These are phyloP conservation scores for Boletellus dicymbophilus DNA, from an alignment of 1,284 basidiomycete genomes.

Conservation along the genomic window DNA sequence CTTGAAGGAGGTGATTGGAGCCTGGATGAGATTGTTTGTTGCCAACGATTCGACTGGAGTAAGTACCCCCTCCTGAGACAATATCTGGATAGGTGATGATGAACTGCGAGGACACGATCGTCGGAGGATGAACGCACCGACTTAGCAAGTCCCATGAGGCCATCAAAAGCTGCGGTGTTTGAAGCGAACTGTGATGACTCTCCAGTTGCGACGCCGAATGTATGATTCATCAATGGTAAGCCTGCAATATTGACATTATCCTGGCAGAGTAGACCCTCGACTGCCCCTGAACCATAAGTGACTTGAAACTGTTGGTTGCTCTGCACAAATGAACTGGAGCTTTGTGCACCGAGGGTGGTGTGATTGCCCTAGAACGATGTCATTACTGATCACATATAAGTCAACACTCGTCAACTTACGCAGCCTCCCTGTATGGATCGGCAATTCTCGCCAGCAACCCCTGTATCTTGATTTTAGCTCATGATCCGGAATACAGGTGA, in stretches of 20 bases:
- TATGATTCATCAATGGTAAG: slow-evolving; percentile 60
- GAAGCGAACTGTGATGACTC: slow-evolving; percentile 70
- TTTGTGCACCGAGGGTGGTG: slow-evolving; percentile 61
- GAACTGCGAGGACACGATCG: neutral
- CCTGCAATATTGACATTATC: slow-evolving; percentile 75
- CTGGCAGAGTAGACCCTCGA: slow-evolving; percentile 63
- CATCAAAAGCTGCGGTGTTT: slow-evolving; percentile 64
- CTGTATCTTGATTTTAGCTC: slow-evolving; percentile 5
- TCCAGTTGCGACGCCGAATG: slow-evolving; percentile 68
- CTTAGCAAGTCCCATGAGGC: slow-evolving; percentile 83
- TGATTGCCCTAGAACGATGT: slow-evolving; percentile 56
- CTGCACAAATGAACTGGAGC: slow-evolving; percentile 68
- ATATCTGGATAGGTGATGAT: slow-evolving; percentile 36
- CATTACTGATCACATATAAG: neutral
- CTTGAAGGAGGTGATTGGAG: slow-evolving; percentile 80
- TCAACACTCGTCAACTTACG: slow-evolving; percentile 16
- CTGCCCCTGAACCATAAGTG: slow-evolving; percentile 77
- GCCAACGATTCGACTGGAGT: slow-evolving; percentile 81
- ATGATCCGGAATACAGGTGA: neutral
- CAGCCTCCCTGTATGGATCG: slow-evolving; percentile 26
- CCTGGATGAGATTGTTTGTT: slow-evolving; percentile 55
- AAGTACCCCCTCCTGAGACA: slow-evolving; percentile 65
- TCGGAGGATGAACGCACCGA: slow-evolving; percentile 46
- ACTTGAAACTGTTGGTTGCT: slow-evolving; percentile 62
- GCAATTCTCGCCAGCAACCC: slow-evolving; percentile 32